These are phyloP conservation scores for Casuarina equisetifolia DNA, from an alignment of 306 rosid genomes.

Conservation along the genomic window DNA sequence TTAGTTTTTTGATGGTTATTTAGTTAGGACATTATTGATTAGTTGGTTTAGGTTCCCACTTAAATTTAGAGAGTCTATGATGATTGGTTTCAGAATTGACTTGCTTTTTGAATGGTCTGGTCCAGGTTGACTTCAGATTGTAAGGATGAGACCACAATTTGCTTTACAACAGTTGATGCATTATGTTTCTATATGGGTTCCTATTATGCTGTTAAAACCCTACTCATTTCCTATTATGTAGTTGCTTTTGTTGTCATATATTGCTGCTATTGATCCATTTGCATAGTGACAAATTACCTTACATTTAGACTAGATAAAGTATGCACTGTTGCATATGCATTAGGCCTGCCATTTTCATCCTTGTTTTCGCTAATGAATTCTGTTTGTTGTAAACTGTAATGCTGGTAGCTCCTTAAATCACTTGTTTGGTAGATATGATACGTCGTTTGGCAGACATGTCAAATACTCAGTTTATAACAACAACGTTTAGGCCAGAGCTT, in stretches of 20 bases:
- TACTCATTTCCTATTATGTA: not conserved
- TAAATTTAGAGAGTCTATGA: not conserved
- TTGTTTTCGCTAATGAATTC: not conserved
- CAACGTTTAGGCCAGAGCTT: slow-evolving; percentile 92
- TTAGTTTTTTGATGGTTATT: not conserved
- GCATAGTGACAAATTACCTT: not conserved
- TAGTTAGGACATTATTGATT: not conserved
- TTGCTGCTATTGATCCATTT: not conserved
- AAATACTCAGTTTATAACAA: slow-evolving; percentile 88
- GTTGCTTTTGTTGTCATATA: not conserved
- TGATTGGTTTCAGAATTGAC: not conserved
- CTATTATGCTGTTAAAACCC: not conserved
- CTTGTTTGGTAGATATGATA: slow-evolving; percentile 69
- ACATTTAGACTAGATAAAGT: not conserved
- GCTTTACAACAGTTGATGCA: not conserved
- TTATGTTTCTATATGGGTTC: not conserved
- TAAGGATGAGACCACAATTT: not conserved
- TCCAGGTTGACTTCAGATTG: not conserved
- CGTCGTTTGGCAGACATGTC: slow-evolving; percentile 84
- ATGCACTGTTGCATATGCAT: not conserved
- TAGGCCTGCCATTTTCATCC: not conserved
- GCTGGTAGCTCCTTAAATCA: slow-evolving; percentile 43
- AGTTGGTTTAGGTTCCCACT: not conserved
- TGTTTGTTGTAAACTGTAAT: not conserved
- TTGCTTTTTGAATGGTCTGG: not conserved